Evolutionary conservation across 2,329 filamentous ascomycete genomes (phyloP).

Genomic region (Pestalotiopsis sp.): DNA sequence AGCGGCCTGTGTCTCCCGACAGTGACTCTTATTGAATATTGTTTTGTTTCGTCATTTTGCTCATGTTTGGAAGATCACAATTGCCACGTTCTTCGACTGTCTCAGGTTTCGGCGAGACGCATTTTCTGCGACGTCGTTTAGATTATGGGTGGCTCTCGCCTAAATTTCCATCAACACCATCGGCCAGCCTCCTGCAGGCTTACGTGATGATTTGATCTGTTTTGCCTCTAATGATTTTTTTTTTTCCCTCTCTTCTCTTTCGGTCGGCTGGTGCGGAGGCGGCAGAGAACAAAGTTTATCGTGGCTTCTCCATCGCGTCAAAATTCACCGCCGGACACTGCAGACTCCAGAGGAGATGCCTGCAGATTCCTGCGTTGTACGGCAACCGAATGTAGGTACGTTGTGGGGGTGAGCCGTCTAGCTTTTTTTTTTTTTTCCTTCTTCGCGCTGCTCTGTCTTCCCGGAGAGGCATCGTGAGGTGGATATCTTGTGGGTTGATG

Average conservation of each 20-base stretch:
- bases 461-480: conserved; percentile 2
- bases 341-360: neutral
- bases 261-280: neutral
- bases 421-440: neutral
- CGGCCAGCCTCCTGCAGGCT: neutral
- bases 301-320: neutral
- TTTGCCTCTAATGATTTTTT: too few relatives aligned
- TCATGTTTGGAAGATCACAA: neutral
- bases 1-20: neutral
- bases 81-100: conserved; percentile 4
- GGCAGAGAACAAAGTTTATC: neutral
- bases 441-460: neutral
- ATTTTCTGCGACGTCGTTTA: neutral
- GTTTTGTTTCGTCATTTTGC: neutral
- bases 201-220: conserved; percentile 1
- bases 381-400: conserved; percentile 3
- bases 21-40: neutral
- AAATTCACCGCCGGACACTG: neutral
- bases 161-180: neutral
- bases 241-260: neutral
- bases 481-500: conserved; percentile 1
- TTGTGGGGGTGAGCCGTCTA: neutral
- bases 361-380: conserved; percentile 8
- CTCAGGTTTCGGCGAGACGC: neutral
- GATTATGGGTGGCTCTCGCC: neutral